Base-by-base conservation (phyloP, 495 filamentous ascomycete genomes). In the Daldinia childiae region DNA sequence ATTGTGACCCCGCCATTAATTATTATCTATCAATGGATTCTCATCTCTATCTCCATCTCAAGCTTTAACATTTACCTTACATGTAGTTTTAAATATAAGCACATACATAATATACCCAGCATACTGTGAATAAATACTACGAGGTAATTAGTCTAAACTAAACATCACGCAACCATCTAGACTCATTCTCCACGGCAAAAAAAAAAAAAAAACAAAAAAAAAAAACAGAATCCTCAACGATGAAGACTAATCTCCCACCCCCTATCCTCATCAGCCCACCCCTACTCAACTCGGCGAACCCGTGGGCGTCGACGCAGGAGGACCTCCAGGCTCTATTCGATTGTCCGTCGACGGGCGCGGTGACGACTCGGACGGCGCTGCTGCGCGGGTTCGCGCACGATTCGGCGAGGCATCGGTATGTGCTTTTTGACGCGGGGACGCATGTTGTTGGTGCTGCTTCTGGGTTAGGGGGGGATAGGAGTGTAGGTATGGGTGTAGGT, bases 271-370 rank as follows among this genome's bases (percentile, higher is more conserved):
- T 93, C 72, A 32, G 78, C 32, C 90, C 90, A 4, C 90, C 91
- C 0, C 83, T 93, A 30, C 76, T 92, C 72, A 93, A 93, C 78
- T 88, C 90, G 1, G 84, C 91, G 24, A 87, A 84, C 60, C 90
- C 90, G 4, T 92, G 91, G 90, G 90, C 90, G 12, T 91, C 88
- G 0, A 87, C 85, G 6, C 66, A 79, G 11, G 83, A 82, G 6
- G 87, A 93, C 64, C 81, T 93, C 6, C 54, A 71, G 24, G 76
- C 71, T 0, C 84, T 93, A 12, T 89, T 89, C 76, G 62, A 75
- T 8, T 90, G 83, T 63, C 79, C 85, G 0, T 79, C 83, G 66
- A 92, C 88, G 0, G 91, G 91, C 38, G 91, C 90, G 2, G 86
- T 92, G 24, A 93, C 91, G 6, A 91, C 87, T 4, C 82, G 91